Evolutionary conservation across 2,329 filamentous ascomycete genomes (phyloP), one percentile per base, ranked within the genome.

Genomic region (Cordyceps militaris): DNA sequence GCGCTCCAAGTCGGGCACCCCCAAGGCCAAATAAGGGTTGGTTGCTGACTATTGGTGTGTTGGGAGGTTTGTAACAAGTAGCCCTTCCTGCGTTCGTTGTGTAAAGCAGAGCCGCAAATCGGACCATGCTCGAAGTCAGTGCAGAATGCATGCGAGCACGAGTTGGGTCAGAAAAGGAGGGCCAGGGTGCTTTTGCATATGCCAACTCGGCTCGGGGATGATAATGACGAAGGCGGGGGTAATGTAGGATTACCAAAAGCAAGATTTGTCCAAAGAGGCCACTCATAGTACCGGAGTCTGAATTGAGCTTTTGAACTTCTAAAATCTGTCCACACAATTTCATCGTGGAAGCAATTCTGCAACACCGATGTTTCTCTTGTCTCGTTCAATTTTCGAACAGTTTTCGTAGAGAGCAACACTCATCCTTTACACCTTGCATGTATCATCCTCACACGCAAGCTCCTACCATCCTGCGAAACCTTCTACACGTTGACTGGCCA

Each of bases 1-100:
- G 73, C 81, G 83, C 63, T 80, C 83, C 72, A 86, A 85, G 82
- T 82, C 79, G 63, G 74, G 79, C 63, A 74, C 77, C 60, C 76
- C 73, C 65, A 62, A 61, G 59, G 63, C 60, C 47, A 68, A 71
- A 59, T 71, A 71, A 60, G 23, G 3, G 28, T 32, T 6, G 30
- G 30, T 32, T 6, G 30, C 11, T 32, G 30, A 6, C 2, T 24
- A 6, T 24, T 24, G 21, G 4, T 24, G 19, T 14, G 13, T 23
- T 24, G 40, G 38, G n/a, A 42, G 38, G 8, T 21, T 21, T 10
- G n/a, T 7, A 11, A n/a, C 38, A 42, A 19, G 38, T n/a, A n/a
- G n/a, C 16, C 16, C n/a, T 19, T 19, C 16, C 4, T n/a, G 14
- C 7, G n/a, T n/a, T n/a, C n/a, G n/a, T n/a, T n/a, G n/a, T n/a